phyloP scores from a whole-genome alignment of 2,329 filamentous ascomycete species.

The Nigrospora sphaerica region DNA sequence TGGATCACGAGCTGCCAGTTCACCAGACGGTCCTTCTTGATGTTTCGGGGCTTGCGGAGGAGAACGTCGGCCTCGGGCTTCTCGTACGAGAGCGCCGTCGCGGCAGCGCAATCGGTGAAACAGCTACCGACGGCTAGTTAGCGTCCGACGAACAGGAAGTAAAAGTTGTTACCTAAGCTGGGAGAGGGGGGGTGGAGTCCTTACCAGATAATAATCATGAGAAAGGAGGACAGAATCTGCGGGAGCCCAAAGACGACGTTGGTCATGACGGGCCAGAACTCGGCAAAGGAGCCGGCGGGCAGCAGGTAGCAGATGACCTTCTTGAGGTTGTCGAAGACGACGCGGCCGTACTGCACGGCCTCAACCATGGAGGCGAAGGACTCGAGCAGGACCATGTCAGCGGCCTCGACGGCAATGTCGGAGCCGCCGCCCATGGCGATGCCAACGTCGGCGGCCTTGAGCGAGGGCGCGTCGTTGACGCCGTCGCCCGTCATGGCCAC shows the following conservation, averaged over 20 bases:
- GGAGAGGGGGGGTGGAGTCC: constrained; percentile 49
- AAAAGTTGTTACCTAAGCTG: constrained; percentile 16
- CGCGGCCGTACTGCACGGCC: constrained; percentile 64
- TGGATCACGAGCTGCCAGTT: constrained; percentile 67
- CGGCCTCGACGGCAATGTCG: constrained; percentile 75
- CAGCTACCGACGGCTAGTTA: constrained; percentile 37
- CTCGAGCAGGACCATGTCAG: constrained; percentile 75
- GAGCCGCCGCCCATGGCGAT: constrained; percentile 77
- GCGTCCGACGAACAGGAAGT: constrained; percentile 18
- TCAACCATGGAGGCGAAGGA: constrained; percentile 66
- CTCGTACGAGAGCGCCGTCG: constrained; percentile 70
- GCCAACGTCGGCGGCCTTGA: constrained; percentile 73
- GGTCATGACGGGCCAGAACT: constrained; percentile 71
- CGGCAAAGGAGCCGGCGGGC: constrained; percentile 66
- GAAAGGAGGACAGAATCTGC: constrained; percentile 64
- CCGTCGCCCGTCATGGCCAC: constrained; percentile 84
- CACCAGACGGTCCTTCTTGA: constrained; percentile 64
- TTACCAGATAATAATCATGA: constrained; percentile 62
- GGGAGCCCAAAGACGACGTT: constrained; percentile 67
- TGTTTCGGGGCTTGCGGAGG: constrained; percentile 58
- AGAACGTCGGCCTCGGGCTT: constrained; percentile 71
- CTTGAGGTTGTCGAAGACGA: constrained; percentile 75
- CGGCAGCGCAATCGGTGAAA: constrained; percentile 70
- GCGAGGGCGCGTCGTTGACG: constrained; percentile 77
- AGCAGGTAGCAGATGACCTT: constrained; percentile 71